Evolutionary conservation across 2,329 filamentous ascomycete species (phyloP).

Genomic region (Fusarium graminum): DNA sequence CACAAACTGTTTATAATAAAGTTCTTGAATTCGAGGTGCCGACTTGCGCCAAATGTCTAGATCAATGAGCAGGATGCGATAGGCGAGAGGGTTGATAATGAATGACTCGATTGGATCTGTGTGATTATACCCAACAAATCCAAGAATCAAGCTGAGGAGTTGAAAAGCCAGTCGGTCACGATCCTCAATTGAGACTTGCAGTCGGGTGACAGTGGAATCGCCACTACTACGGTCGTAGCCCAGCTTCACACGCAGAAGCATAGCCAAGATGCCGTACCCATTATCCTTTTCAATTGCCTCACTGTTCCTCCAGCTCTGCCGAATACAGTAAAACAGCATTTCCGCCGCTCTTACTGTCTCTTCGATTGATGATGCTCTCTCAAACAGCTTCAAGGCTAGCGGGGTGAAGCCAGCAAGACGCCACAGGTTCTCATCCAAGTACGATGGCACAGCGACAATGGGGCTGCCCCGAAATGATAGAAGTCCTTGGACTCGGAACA

Average conservation of each 20-base stretch:
- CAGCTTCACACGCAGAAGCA: slow-evolving; percentile 86
- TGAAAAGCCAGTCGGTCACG: slow-evolving; percentile 69
- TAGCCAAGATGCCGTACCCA: slow-evolving; percentile 88
- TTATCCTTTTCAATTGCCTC: slow-evolving; percentile 98
- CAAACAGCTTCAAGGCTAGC: slow-evolving; percentile 85
- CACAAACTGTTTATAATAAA: slow-evolving; percentile 94
- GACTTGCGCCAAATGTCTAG: slow-evolving; percentile 92
- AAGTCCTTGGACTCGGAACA: slow-evolving; percentile 84
- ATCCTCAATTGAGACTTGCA: slow-evolving; percentile 65
- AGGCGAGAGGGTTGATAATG: slow-evolving; percentile 95
- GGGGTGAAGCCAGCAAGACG: slow-evolving; percentile 91
- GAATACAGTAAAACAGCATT: slow-evolving; percentile 86
- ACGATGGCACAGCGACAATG: slow-evolving; percentile 82
- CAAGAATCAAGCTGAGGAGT: slow-evolving; percentile 81
- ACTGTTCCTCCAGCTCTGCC: slow-evolving; percentile 95
- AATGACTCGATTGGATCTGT: slow-evolving; percentile 86
- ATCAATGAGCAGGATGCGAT: slow-evolving; percentile 91
- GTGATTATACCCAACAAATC: slow-evolving; percentile 90
- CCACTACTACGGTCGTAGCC: slow-evolving; percentile 61
- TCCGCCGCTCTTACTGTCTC: slow-evolving; percentile 82
- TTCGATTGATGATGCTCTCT: slow-evolving; percentile 77
- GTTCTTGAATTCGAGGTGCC: slow-evolving; percentile 79
- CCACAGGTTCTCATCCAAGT: slow-evolving; percentile 94
- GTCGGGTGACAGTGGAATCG: slow-evolving; percentile 54
- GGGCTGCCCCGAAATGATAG: slow-evolving; percentile 86